A percentile compares a stretch with the other conserved stretches of the same genome.
These are phyloP conservation scores for Edaphochlamys debaryana DNA, from an alignment of 139 green algal genomes.

Conservation along the genomic window DNA sequence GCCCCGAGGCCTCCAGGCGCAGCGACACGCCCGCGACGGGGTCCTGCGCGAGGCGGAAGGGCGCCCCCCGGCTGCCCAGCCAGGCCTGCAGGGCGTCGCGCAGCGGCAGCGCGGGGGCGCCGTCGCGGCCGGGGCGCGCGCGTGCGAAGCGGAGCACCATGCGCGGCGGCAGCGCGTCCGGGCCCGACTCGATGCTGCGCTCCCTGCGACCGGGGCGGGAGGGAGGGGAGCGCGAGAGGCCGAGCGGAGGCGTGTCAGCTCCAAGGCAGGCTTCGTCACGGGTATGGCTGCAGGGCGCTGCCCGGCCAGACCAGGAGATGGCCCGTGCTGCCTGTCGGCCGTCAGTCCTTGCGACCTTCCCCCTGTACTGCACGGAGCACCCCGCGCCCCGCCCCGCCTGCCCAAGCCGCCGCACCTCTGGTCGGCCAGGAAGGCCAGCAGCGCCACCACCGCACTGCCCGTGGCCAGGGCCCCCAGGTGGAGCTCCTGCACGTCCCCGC, in stretches of 20 bases:
- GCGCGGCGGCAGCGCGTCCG: constrained; percentile 14
- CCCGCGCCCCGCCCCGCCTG: no score
- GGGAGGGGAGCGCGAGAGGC: no score
- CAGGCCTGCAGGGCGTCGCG: constrained; percentile 30
- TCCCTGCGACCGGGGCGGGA: no score
- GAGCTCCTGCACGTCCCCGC: constrained; percentile 55
- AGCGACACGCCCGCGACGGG: neutral
- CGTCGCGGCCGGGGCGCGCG: constrained; percentile 18
- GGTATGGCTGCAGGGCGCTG: no score
- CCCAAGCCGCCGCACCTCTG: constrained; percentile 29
- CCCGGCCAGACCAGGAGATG: no score
- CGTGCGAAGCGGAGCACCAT: constrained; percentile 35
- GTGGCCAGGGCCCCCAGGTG: constrained; percentile 77
- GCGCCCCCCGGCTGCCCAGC: constrained; percentile 27
- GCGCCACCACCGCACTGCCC: constrained; percentile 74
- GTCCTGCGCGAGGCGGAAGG: neutral
- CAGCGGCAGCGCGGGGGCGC: constrained; percentile 2
- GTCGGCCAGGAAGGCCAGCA: constrained; percentile 76
- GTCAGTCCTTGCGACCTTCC: no score
- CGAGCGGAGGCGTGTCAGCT: no score
- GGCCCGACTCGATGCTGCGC: constrained; percentile 9
- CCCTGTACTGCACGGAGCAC: no score
- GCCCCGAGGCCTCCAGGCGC: constrained; percentile 64
- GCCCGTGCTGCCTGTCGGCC: no score
- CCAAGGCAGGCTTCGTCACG: no score